A percentile compares a stretch with the other conserved stretches of the same genome.
Conservation (phyloP, 305 asterid genomes). For the Salvia sclarea region DNA sequence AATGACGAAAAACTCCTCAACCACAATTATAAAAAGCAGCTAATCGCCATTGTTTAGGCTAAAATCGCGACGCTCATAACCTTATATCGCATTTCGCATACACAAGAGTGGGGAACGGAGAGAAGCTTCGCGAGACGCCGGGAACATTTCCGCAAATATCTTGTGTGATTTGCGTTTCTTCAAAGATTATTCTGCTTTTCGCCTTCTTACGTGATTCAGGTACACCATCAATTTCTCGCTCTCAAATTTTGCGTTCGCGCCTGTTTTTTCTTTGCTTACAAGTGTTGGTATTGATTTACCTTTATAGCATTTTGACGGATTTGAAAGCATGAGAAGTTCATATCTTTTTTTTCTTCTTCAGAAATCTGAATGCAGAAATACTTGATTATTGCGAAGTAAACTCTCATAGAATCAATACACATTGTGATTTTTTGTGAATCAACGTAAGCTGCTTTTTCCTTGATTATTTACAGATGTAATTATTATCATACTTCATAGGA, state of each 20-base stretch:
- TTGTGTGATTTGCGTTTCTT: not conserved
- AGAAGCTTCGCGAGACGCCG: conserved; percentile 34
- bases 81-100: no score
- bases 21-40: not conserved
- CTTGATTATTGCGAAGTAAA: not conserved
- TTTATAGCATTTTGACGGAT: not conserved
- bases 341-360: not conserved
- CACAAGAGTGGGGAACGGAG: not conserved
- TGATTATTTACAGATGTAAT: not conserved
- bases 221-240: not conserved
- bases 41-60: not conserved
- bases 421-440: not conserved
- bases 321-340: not conserved
- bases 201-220: conserved; percentile 18
- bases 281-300: conserved; percentile 8
- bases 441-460: no score
- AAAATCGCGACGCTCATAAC: conserved; percentile 15
- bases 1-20: not conserved
- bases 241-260: not conserved
- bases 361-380: conserved; percentile 3
- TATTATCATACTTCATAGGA: not conserved
- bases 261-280: not conserved
- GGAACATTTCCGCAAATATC: not conserved
- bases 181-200: not conserved
- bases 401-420: not conserved